Percentiles rank a stretch among this genome's conserved stretches.
Conservation (phyloP, 805 yeast genomes). For the Metschnikowia reukaufii region DNA sequence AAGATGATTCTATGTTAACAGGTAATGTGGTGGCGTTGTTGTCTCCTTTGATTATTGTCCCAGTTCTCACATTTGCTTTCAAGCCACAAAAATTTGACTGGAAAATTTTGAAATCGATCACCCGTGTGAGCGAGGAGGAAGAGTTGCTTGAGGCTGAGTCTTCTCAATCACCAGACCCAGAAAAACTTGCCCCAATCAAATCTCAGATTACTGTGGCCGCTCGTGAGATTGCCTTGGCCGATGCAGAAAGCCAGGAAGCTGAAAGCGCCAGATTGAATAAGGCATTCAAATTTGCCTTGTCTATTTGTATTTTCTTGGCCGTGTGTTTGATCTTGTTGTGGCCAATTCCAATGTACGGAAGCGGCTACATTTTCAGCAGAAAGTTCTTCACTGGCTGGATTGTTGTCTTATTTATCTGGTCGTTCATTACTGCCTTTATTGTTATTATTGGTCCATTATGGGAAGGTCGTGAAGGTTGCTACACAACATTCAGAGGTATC, state of each 20-base stretch:
- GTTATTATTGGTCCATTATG: slow-evolving; percentile 69
- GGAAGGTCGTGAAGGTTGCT: slow-evolving; percentile 72
- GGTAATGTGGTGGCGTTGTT: slow-evolving; percentile 84
- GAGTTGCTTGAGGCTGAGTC: slow-evolving; percentile 50
- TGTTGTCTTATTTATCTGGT: slow-evolving; percentile 77
- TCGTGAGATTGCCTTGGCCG: slow-evolving; percentile 33
- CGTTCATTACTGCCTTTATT: slow-evolving; percentile 61
- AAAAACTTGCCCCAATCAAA: slow-evolving; percentile 34
- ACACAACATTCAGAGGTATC: slow-evolving; percentile 67
- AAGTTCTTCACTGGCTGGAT: slow-evolving; percentile 89
- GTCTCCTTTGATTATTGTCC: slow-evolving; percentile 66
- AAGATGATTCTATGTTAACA: slow-evolving; percentile 83
- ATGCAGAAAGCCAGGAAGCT: slow-evolving; percentile 28
- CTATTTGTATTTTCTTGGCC: slow-evolving; percentile 60
- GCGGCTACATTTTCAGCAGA: slow-evolving; percentile 71
- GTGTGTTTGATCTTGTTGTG: slow-evolving; percentile 67
- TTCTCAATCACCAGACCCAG: slow-evolving; percentile 21
- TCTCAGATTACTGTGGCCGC: slow-evolving; percentile 43
- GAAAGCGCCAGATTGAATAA: slow-evolving; percentile 54
- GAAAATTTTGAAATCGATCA: slow-evolving; percentile 57
- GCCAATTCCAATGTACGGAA: slow-evolving; percentile 96
- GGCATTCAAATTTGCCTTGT: slow-evolving; percentile 62
- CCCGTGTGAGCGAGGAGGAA: slow-evolving; percentile 69
- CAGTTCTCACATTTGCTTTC: slow-evolving; percentile 61
- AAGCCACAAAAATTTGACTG: slow-evolving; percentile 77